Conservation (phyloP, 345 rosid genomes). For the Hibiscus tridactylites region DNA sequence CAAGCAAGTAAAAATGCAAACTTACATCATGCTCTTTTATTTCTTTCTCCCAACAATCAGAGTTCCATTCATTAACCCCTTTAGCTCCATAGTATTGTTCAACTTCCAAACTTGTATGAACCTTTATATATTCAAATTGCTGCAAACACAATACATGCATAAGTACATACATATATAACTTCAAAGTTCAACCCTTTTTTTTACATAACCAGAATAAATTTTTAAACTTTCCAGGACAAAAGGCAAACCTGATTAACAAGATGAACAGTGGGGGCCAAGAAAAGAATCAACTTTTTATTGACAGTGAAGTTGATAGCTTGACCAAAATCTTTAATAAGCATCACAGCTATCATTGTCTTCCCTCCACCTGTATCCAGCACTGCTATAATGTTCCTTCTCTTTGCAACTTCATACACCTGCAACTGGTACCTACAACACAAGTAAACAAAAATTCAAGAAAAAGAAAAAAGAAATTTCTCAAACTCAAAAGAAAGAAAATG, state of each 20-base stretch:
- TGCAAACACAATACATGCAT: slow-evolving; percentile 19
- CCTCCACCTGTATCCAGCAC: slow-evolving; percentile 64
- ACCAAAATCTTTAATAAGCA: slow-evolving; percentile 47
- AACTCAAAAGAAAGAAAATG: slow-evolving; percentile 6
- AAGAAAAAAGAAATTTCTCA: background rate
- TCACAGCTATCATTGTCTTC: slow-evolving; percentile 56
- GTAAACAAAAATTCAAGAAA: background rate
- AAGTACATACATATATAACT: too few relatives aligned
- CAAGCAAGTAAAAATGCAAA: too few relatives aligned
- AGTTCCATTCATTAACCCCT: slow-evolving; percentile 63
- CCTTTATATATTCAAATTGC: slow-evolving; percentile 62
- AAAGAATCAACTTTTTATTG: slow-evolving; percentile 43
- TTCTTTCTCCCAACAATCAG: too few relatives aligned
- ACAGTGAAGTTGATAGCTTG: slow-evolving; percentile 27
- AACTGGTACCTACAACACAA: slow-evolving; percentile 42
- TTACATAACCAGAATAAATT: background rate
- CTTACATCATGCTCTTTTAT: too few relatives aligned
- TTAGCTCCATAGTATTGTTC: slow-evolving; percentile 71
- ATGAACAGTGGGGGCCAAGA: slow-evolving; percentile 76
- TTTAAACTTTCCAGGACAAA: background rate
- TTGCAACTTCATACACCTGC: slow-evolving; percentile 58
- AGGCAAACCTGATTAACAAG: slow-evolving; percentile 63
- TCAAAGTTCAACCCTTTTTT: too few relatives aligned
- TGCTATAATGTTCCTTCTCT: slow-evolving; percentile 64
- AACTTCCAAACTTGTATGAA: slow-evolving; percentile 36